Evolutionary conservation across 257 asterid species (phyloP), one percentile per base, ranked within the genome.

Genomic region (Paulownia fortunei): DNA sequence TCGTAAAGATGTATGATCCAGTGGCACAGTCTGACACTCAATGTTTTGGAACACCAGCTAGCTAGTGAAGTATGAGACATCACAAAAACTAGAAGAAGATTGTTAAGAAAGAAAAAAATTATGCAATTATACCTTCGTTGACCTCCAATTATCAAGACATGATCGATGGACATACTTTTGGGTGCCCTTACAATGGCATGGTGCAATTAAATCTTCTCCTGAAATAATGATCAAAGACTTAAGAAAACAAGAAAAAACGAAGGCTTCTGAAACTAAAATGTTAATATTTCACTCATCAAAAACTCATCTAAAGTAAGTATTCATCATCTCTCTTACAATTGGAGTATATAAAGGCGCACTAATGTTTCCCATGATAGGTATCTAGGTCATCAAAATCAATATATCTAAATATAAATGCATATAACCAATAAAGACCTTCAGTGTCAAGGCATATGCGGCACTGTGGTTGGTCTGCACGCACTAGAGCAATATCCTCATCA

Each of bases 121-220:
- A 59, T 3, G 63, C n/a, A 21, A 16, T 2, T 16, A 64, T 80
- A 95, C 98, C 99, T 96, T 96, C 61, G 99, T 90, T 39, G 99
- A 93, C 88, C 99, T 92, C 99, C 99, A 96, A 84, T 93, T 90
- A 86, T 96, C 99, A 71, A 96, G 98, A 82, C 99, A 96, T 74
- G 96, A 93, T 82, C 98, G 86, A 85, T 96, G 99, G 81, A 96
- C 99, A 78, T 84, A 92, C 88, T 96, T 96, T 82, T 96, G 99
- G 77, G 99, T 96, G 78, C 99, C 99, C 85, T 90, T 96, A 84
- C 99, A 96, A 77, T 91, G 94, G 84, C 99, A 96, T 32, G 99
- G 99, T 64, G 99, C 98, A 89, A 96, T 93, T 85, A 96, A 81
- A 82, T 96, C 99, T 77, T 89, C 98, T 64, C 97, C 99, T 95